phyloP scores from a whole-genome alignment of 164 flowering plant species.

The Vitis cinerea region DNA sequence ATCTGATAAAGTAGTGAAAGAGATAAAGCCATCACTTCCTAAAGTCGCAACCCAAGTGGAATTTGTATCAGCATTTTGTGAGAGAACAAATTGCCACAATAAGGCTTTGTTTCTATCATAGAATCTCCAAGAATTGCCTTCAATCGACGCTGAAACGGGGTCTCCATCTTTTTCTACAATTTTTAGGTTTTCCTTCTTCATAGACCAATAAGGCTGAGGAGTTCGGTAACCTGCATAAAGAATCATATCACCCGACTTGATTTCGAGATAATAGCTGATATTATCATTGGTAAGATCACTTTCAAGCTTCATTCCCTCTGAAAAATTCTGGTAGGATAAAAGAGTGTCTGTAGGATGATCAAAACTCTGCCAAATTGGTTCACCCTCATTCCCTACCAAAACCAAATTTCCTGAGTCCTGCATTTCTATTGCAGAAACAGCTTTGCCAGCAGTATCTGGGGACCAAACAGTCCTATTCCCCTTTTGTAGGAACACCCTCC shows the following conservation, averaged over 20 bases:
- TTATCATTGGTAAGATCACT: conserved; percentile 35
- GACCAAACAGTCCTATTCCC: conserved; percentile 43
- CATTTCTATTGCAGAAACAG: conserved; percentile 41
- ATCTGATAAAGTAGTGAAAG: conserved; percentile 33
- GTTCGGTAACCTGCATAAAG: conserved; percentile 40
- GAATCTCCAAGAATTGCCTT: conserved; percentile 57
- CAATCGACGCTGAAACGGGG: conserved; percentile 32
- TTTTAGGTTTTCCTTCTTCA: conserved; percentile 38
- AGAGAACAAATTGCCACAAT: conserved; percentile 49
- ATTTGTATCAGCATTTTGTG: conserved; percentile 26
- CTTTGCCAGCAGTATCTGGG: conserved; percentile 32
- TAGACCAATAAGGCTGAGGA: conserved; percentile 69
- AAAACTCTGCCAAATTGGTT: conserved; percentile 55
- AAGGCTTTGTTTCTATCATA: conserved; percentile 36
- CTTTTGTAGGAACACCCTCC: conserved; percentile 35
- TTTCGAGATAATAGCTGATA: conserved; percentile 47
- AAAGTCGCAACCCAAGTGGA: conserved; percentile 52
- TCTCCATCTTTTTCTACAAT: conserved; percentile 36
- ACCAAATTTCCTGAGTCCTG: conserved; percentile 55
- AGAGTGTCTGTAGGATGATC: conserved; percentile 53
- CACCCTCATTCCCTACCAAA: conserved; percentile 33
- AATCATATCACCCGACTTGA: conserved; percentile 50
- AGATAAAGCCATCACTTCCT: conserved; percentile 49
- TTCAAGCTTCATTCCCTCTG: conserved; percentile 47
- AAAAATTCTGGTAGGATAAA: conserved; percentile 42